phyloP scores from a whole-genome alignment of 805 yeast genomes.

The Myxozyma udenii region DNA sequence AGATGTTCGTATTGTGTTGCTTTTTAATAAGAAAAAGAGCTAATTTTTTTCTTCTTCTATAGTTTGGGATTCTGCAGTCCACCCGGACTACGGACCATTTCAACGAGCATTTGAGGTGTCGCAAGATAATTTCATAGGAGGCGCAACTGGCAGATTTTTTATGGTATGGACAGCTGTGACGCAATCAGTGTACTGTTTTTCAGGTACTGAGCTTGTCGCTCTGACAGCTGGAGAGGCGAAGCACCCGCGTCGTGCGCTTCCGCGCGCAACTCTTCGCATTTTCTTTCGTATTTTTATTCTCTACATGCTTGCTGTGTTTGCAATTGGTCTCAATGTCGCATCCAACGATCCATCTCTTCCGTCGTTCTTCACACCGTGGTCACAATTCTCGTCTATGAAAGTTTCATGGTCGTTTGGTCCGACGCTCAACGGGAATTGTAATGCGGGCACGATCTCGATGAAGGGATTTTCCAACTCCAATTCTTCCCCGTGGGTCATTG shows the following conservation, averaged over 20 bases:
- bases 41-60: not conserved
- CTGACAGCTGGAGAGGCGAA: constrained; percentile 74
- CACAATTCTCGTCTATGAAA: constrained; percentile 47
- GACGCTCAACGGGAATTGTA: constrained; percentile 14
- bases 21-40: not conserved
- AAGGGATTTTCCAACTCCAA: constrained; percentile 49
- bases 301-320: constrained; percentile 57
- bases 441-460: constrained; percentile 15
- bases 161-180: constrained; percentile 69
- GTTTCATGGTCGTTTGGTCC: constrained; percentile 14
- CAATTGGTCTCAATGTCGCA: constrained; percentile 60
- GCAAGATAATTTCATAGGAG: constrained; percentile 6
- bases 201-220: constrained; percentile 72
- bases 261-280: constrained; percentile 73
- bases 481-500: constrained; percentile 75
- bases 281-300: constrained; percentile 75
- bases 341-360: constrained; percentile 17
- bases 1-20: constrained; percentile 1
- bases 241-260: constrained; percentile 64
- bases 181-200: constrained; percentile 72
- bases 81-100: constrained; percentile 23
- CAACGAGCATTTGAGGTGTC: constrained; percentile 18
- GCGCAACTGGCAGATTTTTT: constrained; percentile 45
- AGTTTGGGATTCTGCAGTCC: constrained; percentile 14
- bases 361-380: constrained; percentile 25